phyloP scores from a whole-genome alignment of 768 basidiomycete species.

The Paxillus ammoniavirescens region DNA sequence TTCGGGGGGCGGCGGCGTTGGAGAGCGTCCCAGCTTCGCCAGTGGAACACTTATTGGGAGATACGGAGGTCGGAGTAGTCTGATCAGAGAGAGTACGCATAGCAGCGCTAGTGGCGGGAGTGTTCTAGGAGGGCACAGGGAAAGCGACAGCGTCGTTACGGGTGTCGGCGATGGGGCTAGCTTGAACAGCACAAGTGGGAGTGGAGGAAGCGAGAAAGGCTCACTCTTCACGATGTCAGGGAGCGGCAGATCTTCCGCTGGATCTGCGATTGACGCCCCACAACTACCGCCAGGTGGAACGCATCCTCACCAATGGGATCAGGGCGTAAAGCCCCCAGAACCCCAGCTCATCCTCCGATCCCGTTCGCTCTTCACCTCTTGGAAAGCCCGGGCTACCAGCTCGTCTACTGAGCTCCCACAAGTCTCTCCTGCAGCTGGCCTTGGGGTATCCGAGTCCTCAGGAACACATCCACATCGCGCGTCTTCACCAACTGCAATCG shows the following conservation, averaged over 20 bases:
- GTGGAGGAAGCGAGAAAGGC: neutral
- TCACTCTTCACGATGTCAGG: neutral
- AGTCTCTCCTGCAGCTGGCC: neutral
- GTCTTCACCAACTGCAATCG: neutral
- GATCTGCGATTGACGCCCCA: neutral
- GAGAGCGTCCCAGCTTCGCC: neutral
- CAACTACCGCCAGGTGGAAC: neutral
- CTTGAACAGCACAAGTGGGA: neutral
- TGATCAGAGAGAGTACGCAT: neutral
- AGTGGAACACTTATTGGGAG: neutral
- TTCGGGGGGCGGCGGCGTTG: neutral
- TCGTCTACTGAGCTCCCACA: too few relatives aligned
- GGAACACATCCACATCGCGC: neutral
- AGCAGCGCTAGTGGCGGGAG: neutral
- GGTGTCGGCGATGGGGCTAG: neutral
- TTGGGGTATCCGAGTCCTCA: neutral
- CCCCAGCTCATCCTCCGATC: neutral
- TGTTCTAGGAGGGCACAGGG: neutral
- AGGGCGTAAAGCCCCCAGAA: neutral
- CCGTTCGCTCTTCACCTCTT: neutral
- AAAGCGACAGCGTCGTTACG: neutral
- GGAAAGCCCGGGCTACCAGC: neutral
- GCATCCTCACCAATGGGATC: neutral
- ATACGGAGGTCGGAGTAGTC: neutral
- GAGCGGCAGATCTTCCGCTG: neutral